Conservation (phyloP, 305 asterid genomes). For the Lippia alba region DNA sequence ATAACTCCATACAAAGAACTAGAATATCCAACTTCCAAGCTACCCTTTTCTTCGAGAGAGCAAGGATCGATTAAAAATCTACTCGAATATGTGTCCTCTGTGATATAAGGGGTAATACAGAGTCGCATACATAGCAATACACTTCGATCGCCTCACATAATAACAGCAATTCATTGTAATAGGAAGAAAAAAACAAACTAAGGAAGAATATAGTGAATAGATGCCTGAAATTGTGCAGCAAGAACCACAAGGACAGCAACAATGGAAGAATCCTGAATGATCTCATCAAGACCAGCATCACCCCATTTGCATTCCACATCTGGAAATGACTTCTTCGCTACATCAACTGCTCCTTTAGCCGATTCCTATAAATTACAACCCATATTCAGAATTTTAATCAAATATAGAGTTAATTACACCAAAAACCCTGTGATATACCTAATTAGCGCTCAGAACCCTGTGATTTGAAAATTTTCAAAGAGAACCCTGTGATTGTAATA, state of each 20-base stretch:
- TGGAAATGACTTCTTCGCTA: conserved; percentile 55
- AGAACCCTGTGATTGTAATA: too few relatives aligned
- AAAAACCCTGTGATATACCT: too few relatives aligned
- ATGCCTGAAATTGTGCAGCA: conserved; percentile 69
- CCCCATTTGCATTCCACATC: conserved; percentile 73
- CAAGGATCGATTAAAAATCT: neutral
- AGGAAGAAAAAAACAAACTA: neutral
- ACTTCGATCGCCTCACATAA: neutral
- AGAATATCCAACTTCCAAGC: too few relatives aligned
- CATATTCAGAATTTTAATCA: neutral
- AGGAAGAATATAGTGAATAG: neutral
- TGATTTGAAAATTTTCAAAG: too few relatives aligned
- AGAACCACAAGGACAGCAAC: conserved; percentile 66
- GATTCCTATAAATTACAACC: conserved; percentile 50
- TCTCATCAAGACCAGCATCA: conserved; percentile 62
- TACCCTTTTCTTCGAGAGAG: neutral
- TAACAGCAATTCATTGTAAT: neutral
- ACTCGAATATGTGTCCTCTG: neutral
- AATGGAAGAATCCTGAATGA: conserved; percentile 54
- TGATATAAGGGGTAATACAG: neutral
- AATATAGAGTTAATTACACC: too few relatives aligned
- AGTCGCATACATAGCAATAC: neutral
- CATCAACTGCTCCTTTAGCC: conserved; percentile 59
- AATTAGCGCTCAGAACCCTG: too few relatives aligned
- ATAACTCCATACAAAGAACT: too few relatives aligned